Percentiles rank a stretch among this genome's conserved stretches.
Evolutionary conservation across 176 grass and related monocot genomes (phyloP).

Genomic region (Cenchrus fungigraminus): DNA sequence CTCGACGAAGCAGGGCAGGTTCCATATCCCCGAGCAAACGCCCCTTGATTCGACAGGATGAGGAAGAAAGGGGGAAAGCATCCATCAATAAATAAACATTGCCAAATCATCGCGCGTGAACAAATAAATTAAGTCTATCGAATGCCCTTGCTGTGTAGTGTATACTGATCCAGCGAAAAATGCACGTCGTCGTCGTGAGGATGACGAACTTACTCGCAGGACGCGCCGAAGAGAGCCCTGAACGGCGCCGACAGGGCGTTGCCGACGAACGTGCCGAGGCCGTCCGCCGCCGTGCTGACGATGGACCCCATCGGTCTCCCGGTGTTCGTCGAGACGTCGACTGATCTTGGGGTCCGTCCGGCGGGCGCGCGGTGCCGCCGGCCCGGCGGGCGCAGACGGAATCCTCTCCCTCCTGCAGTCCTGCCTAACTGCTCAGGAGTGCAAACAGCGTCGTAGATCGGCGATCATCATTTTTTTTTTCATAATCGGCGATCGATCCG

Average conservation of each 20-base stretch:
- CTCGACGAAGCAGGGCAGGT: slow-evolving; percentile 67
- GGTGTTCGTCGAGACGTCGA: background rate
- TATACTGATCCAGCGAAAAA: too few species aligned
- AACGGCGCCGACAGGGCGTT: slow-evolving; percentile 6
- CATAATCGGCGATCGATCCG: too few species aligned
- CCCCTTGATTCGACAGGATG: background rate
- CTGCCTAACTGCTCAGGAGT: too few species aligned
- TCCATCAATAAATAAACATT: background rate
- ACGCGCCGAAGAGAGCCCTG: background rate
- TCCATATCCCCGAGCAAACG: slow-evolving; percentile 68
- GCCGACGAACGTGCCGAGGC: slow-evolving; percentile 6
- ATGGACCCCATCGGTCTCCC: slow-evolving; percentile 22
- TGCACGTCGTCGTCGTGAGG: too few species aligned
- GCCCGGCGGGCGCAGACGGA: background rate
- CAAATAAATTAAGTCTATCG: too few species aligned
- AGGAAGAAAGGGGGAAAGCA: background rate
- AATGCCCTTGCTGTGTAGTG: too few species aligned
- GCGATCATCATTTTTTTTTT: too few species aligned
- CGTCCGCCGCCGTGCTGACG: slow-evolving; percentile 28
- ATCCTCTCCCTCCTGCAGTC: background rate
- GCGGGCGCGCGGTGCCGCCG: background rate
- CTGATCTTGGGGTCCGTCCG: too few species aligned
- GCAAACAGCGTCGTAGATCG: too few species aligned
- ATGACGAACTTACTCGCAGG: slow-evolving; percentile 30
- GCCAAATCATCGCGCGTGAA: too few species aligned